A percentile compares a stretch with the other conserved stretches of the same genome.
These are phyloP conservation scores for Crucibulum laeve DNA, from an alignment of 768 basidiomycete genomes.

Conservation along the genomic window DNA sequence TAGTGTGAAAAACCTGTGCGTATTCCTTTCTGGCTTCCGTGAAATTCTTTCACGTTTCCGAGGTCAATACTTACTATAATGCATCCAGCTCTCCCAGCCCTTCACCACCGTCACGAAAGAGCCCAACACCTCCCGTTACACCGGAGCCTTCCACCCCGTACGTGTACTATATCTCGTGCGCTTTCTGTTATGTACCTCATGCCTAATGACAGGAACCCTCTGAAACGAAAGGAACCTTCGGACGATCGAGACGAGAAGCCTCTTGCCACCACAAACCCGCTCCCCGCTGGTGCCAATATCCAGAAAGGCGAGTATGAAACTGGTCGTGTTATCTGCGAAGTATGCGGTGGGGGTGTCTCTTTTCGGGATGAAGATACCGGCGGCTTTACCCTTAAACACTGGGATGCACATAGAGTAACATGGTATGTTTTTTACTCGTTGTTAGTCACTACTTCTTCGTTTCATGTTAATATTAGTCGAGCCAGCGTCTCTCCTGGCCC, in stretches of 20 bases:
- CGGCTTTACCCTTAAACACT: conserved; percentile 62
- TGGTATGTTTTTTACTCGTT: conserved; percentile 38
- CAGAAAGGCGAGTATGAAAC: conserved; percentile 52
- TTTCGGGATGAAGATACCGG: conserved; percentile 63
- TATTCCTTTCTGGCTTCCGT: not conserved
- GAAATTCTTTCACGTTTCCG: not conserved
- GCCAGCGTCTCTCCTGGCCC: not conserved
- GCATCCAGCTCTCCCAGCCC: not conserved
- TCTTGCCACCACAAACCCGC: conserved; percentile 4
- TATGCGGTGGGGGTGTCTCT: conserved; percentile 56
- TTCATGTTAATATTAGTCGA: not conserved
- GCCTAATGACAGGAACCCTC: conserved; percentile 13
- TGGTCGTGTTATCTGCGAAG: conserved; percentile 62
- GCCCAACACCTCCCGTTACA: too few relatives aligned
- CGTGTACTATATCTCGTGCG: not conserved
- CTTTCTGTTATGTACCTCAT: not conserved
- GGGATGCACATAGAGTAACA: conserved; percentile 59
- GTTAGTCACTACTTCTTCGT: conserved; percentile 4
- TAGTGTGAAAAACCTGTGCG: too few relatives aligned
- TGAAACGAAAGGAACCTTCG: conserved; percentile 24
- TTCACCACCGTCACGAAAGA: not conserved
- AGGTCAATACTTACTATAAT: not conserved
- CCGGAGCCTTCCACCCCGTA: too few relatives aligned
- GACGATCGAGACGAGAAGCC: conserved; percentile 12
- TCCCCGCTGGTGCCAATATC: conserved; percentile 7